Evolutionary conservation across 75 land plant genomes (phyloP).

Genomic region (Pinus tabuliformis): DNA sequence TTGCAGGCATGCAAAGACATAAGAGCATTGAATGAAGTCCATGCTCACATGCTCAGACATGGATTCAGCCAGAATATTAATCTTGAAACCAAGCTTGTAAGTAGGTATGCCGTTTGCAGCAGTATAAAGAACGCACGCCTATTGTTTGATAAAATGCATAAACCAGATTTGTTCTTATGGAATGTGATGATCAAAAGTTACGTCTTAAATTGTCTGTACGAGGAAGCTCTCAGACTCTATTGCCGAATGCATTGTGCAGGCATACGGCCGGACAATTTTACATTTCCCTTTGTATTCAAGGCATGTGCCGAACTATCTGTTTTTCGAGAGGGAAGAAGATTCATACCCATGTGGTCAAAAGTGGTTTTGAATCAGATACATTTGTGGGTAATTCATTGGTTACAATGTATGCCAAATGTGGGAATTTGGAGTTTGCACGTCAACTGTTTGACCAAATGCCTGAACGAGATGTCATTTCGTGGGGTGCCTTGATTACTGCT

Average conservation of each 20-base stretch:
- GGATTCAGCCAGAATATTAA: constrained; percentile 28
- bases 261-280: constrained; percentile 48
- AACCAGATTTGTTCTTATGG: constrained; percentile 41
- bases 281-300: constrained; percentile 56
- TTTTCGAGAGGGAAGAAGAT: constrained; percentile 40
- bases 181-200: constrained; percentile 68
- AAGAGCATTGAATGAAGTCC: constrained; percentile 34
- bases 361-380: constrained; percentile 11
- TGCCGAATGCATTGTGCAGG: constrained; percentile 62
- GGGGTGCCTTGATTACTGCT: constrained; percentile 39
- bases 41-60: constrained; percentile 37
- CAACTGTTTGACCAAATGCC: constrained; percentile 25
- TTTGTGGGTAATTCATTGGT: constrained; percentile 4
- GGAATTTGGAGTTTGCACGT: constrained; percentile 18
- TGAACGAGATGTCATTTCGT: constrained; percentile 18
- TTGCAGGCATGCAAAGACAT: constrained; percentile 37
- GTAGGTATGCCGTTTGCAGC: constrained; percentile 38
- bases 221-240: constrained; percentile 64
- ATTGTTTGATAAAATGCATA: constrained; percentile 56
- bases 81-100: constrained; percentile 47
- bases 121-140: constrained; percentile 35
- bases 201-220: constrained; percentile 30
- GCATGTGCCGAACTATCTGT: constrained; percentile 55
- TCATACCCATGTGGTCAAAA: constrained; percentile 50
- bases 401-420: constrained; percentile 25